These are phyloP conservation scores for Zymoseptoria tritici DNA, from an alignment of 2,329 filamentous ascomycete genomes.

Conservation along the genomic window DNA sequence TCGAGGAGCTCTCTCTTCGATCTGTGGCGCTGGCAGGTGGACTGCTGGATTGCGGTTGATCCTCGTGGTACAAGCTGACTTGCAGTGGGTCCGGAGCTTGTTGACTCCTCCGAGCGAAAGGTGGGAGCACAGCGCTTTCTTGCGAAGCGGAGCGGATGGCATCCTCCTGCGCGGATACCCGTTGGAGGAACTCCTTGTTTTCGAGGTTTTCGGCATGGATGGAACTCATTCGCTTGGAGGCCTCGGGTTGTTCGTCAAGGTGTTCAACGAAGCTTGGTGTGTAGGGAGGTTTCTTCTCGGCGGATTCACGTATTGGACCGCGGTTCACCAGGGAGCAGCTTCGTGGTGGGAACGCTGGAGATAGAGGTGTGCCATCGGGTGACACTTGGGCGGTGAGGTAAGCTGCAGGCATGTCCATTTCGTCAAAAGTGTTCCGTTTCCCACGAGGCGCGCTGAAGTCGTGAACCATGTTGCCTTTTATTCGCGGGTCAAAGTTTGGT, in stretches of 20 bases:
- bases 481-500: constrained; percentile 56
- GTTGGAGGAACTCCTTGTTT: constrained; percentile 42
- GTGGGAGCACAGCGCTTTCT: constrained; percentile 26
- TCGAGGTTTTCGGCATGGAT: constrained; percentile 42
- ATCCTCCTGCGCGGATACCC: constrained; percentile 33
- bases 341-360: constrained; percentile 13
- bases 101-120: constrained; percentile 28
- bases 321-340: constrained; percentile 14
- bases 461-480: constrained; percentile 56
- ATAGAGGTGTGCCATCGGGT: constrained; percentile 8
- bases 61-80: constrained; percentile 21
- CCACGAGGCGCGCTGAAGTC: constrained; percentile 56
- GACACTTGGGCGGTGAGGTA: constrained; percentile 4
- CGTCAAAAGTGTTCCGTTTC: constrained; percentile 25
- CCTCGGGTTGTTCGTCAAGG: constrained; percentile 47
- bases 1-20: constrained; percentile 4
- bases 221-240: constrained; percentile 34
- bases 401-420: constrained; percentile 9
- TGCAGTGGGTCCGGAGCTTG: constrained; percentile 26
- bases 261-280: constrained; percentile 56
- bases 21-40: constrained; percentile 16
- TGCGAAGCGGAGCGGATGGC: constrained; percentile 18
- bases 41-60: constrained; percentile 21
- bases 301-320: constrained; percentile 1
- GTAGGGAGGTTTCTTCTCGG: constrained; percentile 28